These are phyloP conservation scores for Solanum hybrid DNA, from an alignment of 305 asterid genomes.

Conservation along the genomic window DNA sequence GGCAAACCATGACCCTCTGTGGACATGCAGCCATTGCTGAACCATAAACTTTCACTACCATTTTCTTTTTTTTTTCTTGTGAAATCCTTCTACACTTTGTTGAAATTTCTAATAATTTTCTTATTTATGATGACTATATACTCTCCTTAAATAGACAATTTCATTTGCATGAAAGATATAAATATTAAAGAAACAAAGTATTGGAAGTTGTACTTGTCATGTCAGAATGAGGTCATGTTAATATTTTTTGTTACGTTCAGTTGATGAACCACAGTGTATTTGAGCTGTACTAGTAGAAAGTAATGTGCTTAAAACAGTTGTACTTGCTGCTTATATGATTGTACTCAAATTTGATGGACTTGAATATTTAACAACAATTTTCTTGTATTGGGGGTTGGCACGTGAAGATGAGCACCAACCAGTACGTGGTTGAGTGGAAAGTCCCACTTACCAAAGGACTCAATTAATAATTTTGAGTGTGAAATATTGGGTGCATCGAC, in stretches of 20 bases:
- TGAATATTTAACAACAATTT: background rate
- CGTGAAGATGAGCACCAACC: background rate
- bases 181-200: no score
- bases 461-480: background rate
- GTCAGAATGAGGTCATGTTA: background rate
- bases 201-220: constrained; percentile 6
- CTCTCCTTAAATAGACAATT: background rate
- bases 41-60: constrained; percentile 74
- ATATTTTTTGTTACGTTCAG: background rate
- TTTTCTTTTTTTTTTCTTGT: background rate
- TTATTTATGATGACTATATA: background rate
- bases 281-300: background rate
- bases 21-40: constrained; percentile 65
- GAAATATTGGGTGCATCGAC: background rate
- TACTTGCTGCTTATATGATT: background rate
- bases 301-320: background rate
- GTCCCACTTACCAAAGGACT: background rate
- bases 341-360: background rate
- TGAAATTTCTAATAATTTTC: background rate
- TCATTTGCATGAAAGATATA: background rate
- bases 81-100: background rate
- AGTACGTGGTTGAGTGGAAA: background rate
- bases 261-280: background rate
- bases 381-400: constrained; percentile 17
- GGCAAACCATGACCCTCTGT: constrained; percentile 69